Evolutionary conservation across 1,284 basidiomycete genomes (phyloP).

Genomic region (Ceratobasidium papillatum): DNA sequence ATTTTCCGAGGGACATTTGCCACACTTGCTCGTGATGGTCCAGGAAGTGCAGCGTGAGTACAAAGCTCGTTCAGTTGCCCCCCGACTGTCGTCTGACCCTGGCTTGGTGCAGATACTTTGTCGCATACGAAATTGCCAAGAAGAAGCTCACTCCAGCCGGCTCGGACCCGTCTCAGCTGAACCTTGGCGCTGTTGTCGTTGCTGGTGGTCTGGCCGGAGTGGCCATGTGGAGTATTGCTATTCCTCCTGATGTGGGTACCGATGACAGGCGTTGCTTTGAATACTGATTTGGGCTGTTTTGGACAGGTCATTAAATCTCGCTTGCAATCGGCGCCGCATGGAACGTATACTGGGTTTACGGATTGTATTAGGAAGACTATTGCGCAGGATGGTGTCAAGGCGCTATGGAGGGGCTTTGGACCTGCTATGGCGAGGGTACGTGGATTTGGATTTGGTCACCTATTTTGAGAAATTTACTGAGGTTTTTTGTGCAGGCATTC

Average conservation of each 20-base stretch:
- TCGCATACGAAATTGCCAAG: conserved; percentile 95
- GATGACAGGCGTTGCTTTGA: background rate
- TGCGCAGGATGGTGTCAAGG: conserved; percentile 86
- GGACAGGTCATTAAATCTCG: conserved; percentile 92
- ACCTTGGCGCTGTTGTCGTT: conserved; percentile 86
- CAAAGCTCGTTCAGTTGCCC: background rate
- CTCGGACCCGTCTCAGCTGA: conserved; percentile 79
- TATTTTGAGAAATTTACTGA: background rate
- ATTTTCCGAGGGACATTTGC: conserved; percentile 94
- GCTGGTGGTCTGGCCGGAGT: conserved; percentile 96
- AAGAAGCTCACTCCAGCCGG: conserved; percentile 82
- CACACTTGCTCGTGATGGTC: conserved; percentile 93
- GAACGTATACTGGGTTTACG: conserved; percentile 92
- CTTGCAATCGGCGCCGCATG: conserved; percentile 94
- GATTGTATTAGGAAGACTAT: conserved; percentile 95
- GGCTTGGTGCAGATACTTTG: conserved; percentile 81
- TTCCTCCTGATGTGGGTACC: conserved; percentile 87
- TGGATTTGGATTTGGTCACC: conserved; percentile 43
- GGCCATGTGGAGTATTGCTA: conserved; percentile 97
- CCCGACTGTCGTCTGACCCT: background rate
- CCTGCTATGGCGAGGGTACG: conserved; percentile 93
- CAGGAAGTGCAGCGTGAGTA: conserved; percentile 93
- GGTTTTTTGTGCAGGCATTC: conserved; percentile 67
- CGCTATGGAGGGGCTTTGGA: conserved; percentile 97
- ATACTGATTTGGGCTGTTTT: background rate